These are phyloP conservation scores for Saccharomycopsis hybrid DNA, from an alignment of 1,139 yeast species.

Conservation along the genomic window DNA sequence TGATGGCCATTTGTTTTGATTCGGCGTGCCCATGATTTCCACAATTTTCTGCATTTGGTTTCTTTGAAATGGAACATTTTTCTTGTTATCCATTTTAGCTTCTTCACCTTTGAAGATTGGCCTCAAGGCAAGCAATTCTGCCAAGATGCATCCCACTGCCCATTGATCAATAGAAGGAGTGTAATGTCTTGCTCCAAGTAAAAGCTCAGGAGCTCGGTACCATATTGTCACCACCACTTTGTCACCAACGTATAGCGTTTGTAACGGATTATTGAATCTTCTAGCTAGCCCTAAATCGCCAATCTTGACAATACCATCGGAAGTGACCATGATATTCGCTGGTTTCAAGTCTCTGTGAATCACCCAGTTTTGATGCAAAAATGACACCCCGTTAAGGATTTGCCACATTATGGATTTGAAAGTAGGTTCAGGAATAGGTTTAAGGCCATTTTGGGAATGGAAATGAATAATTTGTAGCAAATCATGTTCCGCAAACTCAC, in stretches of 20 bases:
- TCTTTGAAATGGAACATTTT: conserved; percentile 87
- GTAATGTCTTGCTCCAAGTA: conserved; percentile 88
- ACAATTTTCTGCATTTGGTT: conserved; percentile 86
- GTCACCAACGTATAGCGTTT: conserved; percentile 87
- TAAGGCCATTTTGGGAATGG: conserved; percentile 84
- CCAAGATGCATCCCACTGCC: conserved; percentile 97
- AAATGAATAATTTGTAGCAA: conserved; percentile 85
- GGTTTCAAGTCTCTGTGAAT: conserved; percentile 94
- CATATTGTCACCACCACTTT: conserved; percentile 97
- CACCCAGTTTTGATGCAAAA: conserved; percentile 92
- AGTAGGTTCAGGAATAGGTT: conserved; percentile 69
- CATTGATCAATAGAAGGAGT: conserved; percentile 93
- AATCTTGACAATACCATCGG: conserved; percentile 82
- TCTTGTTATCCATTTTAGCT: conserved; percentile 89
- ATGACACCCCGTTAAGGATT: conserved; percentile 83
- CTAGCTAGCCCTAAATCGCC: conserved; percentile 96
- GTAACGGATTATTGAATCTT: conserved; percentile 81
- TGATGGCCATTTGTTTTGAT: conserved; percentile 67
- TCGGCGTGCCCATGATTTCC: conserved; percentile 89
- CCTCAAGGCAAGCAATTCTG: conserved; percentile 78
- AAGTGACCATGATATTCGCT: conserved; percentile 94
- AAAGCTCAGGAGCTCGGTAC: conserved; percentile 94
- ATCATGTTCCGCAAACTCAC: conserved; percentile 95
- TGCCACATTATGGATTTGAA: conserved; percentile 88
- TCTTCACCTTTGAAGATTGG: conserved; percentile 98